Evolutionary conservation across 805 yeast genomes (phyloP).

Genomic region (Scheffersomyces spartinae): DNA sequence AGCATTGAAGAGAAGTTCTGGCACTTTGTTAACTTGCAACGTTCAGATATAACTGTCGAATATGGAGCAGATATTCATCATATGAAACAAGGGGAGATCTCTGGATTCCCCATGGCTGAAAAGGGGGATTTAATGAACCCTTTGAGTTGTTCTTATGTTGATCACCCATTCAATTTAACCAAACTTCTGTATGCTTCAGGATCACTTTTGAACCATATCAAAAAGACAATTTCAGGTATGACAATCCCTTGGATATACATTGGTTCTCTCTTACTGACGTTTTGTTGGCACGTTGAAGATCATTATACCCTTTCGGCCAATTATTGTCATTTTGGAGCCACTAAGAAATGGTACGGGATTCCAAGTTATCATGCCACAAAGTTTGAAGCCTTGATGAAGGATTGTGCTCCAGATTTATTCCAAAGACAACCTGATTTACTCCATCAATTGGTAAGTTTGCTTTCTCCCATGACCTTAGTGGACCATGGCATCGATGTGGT

Average conservation of each 20-base stretch:
- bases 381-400: conserved; percentile 55
- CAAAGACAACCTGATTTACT: conserved; percentile 77
- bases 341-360: conserved; percentile 90
- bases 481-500: conserved; percentile 35
- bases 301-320: conserved; percentile 87
- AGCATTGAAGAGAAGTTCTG: conserved; percentile 58
- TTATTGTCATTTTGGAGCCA: conserved; percentile 82
- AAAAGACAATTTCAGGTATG: conserved; percentile 76
- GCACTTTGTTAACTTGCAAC: conserved; percentile 32
- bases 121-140: conserved; percentile 8
- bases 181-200: conserved; percentile 60
- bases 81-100: conserved; percentile 47
- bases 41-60: conserved; percentile 44
- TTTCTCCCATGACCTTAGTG: conserved; percentile 52
- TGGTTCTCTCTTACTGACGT: conserved; percentile 82
- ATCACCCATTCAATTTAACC: conserved; percentile 68
- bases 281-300: conserved; percentile 96
- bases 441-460: conserved; percentile 73
- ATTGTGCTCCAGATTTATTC: conserved; percentile 70
- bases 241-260: conserved; percentile 92
- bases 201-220: conserved; percentile 56
- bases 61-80: conserved; percentile 85
- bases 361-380: conserved; percentile 54
- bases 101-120: conserved; percentile 57
- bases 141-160: conserved; percentile 21